Percentiles rank a stretch among this genome's conserved stretches.
Conservation (phyloP, 441 rosid species). For the Populus tomentosa region DNA sequence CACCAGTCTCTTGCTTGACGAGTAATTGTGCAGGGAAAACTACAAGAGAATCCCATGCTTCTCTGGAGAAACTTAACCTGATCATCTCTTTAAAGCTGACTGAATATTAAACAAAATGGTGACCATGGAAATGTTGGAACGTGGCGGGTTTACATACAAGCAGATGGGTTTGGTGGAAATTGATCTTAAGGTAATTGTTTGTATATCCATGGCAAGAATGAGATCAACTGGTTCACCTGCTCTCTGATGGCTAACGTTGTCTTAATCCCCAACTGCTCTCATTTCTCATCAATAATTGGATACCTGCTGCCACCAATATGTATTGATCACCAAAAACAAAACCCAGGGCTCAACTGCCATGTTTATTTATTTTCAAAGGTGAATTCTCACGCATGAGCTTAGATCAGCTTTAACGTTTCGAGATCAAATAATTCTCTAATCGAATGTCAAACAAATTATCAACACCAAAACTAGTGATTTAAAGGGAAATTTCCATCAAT, state of each 20-base stretch:
- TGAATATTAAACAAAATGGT: not conserved
- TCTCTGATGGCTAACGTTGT: not conserved
- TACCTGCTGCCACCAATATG: not conserved
- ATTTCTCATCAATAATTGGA: slow-evolving; percentile 3
- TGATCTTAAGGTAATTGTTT: not conserved
- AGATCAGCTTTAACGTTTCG: not conserved
- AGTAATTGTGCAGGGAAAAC: too few relatives aligned
- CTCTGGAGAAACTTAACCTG: too few relatives aligned
- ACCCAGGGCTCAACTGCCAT: not conserved
- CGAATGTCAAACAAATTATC: not conserved
- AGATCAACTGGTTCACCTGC: not conserved
- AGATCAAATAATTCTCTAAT: too few relatives aligned
- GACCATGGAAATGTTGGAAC: not conserved
- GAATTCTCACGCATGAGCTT: not conserved
- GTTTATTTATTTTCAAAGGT: too few relatives aligned
- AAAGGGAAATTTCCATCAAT: too few relatives aligned
- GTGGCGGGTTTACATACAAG: not conserved
- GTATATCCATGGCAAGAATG: not conserved
- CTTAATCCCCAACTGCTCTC: not conserved
- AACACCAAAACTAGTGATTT: not conserved
- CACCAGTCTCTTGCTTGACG: not conserved
- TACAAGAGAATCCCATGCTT: too few relatives aligned
- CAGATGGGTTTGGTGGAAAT: not conserved
- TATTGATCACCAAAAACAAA: not conserved
- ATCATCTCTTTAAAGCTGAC: not conserved